Evolutionary conservation across 2,329 filamentous ascomycete genomes (phyloP).

Genomic region (Sporothrix curviconia): DNA sequence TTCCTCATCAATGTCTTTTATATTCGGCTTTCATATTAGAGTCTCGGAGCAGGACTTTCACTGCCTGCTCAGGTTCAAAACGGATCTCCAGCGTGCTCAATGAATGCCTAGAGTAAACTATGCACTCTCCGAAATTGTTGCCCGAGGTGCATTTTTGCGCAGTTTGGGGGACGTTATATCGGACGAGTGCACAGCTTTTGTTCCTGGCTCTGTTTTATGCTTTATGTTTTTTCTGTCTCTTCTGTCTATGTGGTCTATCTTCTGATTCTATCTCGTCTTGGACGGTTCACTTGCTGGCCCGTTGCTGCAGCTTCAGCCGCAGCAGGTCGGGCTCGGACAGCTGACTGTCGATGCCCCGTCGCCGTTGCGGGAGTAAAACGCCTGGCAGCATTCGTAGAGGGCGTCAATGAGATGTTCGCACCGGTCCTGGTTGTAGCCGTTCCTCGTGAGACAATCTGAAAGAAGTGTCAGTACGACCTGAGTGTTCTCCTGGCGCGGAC

Average conservation of each 20-base stretch:
- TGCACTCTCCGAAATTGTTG: slow-evolving; percentile 66
- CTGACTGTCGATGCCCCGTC: slow-evolving; percentile 69
- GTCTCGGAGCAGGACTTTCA: slow-evolving; percentile 93
- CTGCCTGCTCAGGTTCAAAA: slow-evolving; percentile 84
- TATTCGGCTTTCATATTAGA: slow-evolving; percentile 89
- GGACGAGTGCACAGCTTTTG: slow-evolving; percentile 33
- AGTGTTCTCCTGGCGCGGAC: background rate
- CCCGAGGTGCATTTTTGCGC: slow-evolving; percentile 42
- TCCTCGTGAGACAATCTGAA: slow-evolving; percentile 74
- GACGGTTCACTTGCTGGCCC: slow-evolving; percentile 27
- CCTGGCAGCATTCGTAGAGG: slow-evolving; percentile 87
- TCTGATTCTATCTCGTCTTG: background rate
- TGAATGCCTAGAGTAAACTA: slow-evolving; percentile 80
- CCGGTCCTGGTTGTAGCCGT: slow-evolving; percentile 77
- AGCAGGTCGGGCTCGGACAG: slow-evolving; percentile 76
- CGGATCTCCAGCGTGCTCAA: slow-evolving; percentile 90
- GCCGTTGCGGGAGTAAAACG: slow-evolving; percentile 76
- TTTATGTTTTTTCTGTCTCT: background rate
- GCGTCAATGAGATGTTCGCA: slow-evolving; percentile 74
- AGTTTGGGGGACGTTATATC: slow-evolving; percentile 30
- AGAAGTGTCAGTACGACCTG: background rate
- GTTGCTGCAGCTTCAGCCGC: slow-evolving; percentile 78
- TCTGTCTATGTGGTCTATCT: background rate
- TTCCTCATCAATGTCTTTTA: slow-evolving; percentile 61
- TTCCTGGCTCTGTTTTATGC: background rate